These are phyloP conservation scores for Globisporangium middletonii DNA, from an alignment of 352 stramenopile genomes.

Conservation along the genomic window DNA sequence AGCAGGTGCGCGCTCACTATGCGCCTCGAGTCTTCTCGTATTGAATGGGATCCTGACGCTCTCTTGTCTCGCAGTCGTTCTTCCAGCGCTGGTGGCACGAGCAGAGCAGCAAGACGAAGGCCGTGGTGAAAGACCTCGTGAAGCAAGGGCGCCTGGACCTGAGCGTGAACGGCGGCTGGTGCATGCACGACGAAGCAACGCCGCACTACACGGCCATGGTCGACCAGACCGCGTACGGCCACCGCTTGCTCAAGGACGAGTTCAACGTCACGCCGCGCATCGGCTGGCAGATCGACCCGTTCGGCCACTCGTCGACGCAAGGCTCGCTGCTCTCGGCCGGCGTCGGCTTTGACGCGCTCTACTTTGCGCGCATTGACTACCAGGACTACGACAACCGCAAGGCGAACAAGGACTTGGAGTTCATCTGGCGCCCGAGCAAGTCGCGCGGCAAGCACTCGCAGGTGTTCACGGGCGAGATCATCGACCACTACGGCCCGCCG, in stretches of 20 bases:
- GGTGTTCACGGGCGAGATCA: constrained; percentile 86
- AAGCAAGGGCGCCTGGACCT: constrained; percentile 90
- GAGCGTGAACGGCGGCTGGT: constrained; percentile 95
- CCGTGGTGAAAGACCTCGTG: constrained; percentile 84
- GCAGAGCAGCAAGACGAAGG: constrained; percentile 69
- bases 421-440: constrained; percentile 92
- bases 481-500: constrained; percentile 74
- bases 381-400: constrained; percentile 92
- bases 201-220: constrained; percentile 97
- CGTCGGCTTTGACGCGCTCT: constrained; percentile 95
- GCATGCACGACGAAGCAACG: constrained; percentile 98
- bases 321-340: constrained; percentile 87
- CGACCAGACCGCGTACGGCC: constrained; percentile 96
- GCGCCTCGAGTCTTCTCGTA: background rate
- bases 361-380: constrained; percentile 98
- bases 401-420: constrained; percentile 87
- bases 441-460: constrained; percentile 78
- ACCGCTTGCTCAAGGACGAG: constrained; percentile 92
- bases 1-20: constrained; percentile 38
- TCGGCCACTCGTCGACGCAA: constrained; percentile 91
- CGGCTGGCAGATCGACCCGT: constrained; percentile 98
- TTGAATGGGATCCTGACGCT: background rate
- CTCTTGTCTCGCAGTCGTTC: constrained; percentile 58
- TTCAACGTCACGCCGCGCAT: constrained; percentile 94
- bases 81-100: constrained; percentile 96